A percentile compares a stretch with the other conserved stretches of the same genome.
phyloP scores from a whole-genome alignment of 192 early-diverging fungal genomes.

The Rhizophagus clarus region DNA sequence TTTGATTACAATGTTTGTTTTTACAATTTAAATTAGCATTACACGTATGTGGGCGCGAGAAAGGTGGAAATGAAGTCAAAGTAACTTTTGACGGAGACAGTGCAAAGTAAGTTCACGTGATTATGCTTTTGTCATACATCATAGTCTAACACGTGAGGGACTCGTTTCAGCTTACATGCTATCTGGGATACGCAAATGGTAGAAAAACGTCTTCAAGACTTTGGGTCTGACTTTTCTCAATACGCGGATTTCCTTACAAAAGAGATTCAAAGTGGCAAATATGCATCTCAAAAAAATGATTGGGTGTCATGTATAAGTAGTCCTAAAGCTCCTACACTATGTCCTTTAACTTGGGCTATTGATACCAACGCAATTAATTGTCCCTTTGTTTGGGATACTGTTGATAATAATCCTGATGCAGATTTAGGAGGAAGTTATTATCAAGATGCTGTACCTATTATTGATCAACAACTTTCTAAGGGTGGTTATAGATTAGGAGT shows the following conservation, averaged over 20 bases:
- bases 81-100: background rate
- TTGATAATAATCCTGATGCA: background rate
- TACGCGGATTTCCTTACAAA: conserved; percentile 1
- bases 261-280: background rate
- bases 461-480: conserved; percentile 21
- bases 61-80: background rate
- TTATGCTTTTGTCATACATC: background rate
- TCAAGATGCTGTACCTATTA: background rate
- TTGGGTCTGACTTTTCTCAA: background rate
- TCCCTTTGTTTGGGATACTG: conserved; percentile 4
- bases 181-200: conserved; percentile 22
- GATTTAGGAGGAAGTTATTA: conserved; percentile 18
- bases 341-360: conserved; percentile 16
- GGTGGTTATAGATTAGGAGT: conserved; percentile 12
- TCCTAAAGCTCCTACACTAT: background rate
- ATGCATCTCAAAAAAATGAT: background rate
- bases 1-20: background rate
- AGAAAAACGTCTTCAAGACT: conserved; percentile 13
- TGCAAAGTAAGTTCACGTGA: background rate
- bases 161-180: background rate
- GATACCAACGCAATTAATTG: conserved; percentile 20
- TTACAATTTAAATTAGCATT: background rate
- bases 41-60: conserved; percentile 3
- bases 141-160: too few species aligned
- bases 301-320: conserved; percentile 10